Evolutionary conservation across 2,329 filamentous ascomycete genomes (phyloP).

Genomic region (Penicillium sclerotigenum): DNA sequence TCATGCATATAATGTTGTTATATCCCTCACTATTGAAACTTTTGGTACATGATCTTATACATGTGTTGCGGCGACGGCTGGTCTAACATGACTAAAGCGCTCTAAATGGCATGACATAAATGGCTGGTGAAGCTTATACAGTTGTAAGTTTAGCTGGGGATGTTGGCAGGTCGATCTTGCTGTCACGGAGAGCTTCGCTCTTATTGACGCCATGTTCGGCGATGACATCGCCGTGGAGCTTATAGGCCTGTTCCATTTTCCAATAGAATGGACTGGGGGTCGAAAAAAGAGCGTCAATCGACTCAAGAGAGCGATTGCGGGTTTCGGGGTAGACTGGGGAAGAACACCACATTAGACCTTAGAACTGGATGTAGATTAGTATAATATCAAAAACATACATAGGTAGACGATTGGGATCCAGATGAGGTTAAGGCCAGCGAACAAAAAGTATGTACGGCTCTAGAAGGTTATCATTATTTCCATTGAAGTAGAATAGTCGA

Average conservation of each 20-base stretch:
- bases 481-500: background rate
- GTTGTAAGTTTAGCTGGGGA: background rate
- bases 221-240: slow-evolving; percentile 32
- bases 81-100: background rate
- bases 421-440: slow-evolving; percentile 51
- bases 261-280: slow-evolving; percentile 46
- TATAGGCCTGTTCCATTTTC: slow-evolving; percentile 47
- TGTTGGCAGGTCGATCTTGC: background rate
- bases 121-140: background rate
- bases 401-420: slow-evolving; percentile 52
- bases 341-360: slow-evolving; percentile 4
- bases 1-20: background rate
- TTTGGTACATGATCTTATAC: background rate
- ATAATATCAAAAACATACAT: slow-evolving; percentile 15
- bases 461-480: slow-evolving; percentile 5
- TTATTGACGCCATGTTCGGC: slow-evolving; percentile 14
- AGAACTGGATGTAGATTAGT: background rate
- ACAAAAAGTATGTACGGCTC: slow-evolving; percentile 52
- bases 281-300: slow-evolving; percentile 51
- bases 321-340: slow-evolving; percentile 52
- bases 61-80: background rate
- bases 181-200: background rate
- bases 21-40: background rate
- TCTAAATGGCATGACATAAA: background rate
- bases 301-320: slow-evolving; percentile 49